Base-by-base conservation (phyloP, 2,329 filamentous ascomycete genomes). In the Cladosporium sp. region DNA sequence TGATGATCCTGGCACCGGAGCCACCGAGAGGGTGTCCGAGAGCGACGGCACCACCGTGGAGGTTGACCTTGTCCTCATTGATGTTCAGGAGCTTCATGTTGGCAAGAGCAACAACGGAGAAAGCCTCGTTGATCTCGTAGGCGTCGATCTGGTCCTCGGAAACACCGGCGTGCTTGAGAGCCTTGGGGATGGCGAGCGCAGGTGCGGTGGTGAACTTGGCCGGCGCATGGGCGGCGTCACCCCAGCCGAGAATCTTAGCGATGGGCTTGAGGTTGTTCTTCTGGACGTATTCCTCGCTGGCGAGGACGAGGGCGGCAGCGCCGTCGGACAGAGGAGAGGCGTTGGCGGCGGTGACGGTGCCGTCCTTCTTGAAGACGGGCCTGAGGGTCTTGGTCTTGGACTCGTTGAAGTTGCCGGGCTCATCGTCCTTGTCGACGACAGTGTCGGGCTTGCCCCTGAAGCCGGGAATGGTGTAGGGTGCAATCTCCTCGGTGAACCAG, bases 91-190 rank as follows among this genome's bases (percentile, higher is more conserved):
- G 71, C 81, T 98, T 95, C 75, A 95, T 83, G 78, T 98, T 98
- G 59, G 93, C 91, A 46, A 98, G 80, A 33, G 93, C 89, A 56
- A 98, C 93, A 43, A 95, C 93, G 56, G 88, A 93, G 78, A 98
- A 98, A 36, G 93, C 93, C 78, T 98, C 93, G 78, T 98, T 98
- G 78, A 98, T 96, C 78, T 98, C 93, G 71, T 93, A 98, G 61
- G 83, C 93, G 65, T 97, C 92, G 52, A 98, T 79, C 53, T 88
- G 78, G 56, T 85, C 82, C 60, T 84, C 79, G 51, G 82, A 80
- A 55, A 98, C 74, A 55, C 88, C 87, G 54, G 93, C 93, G 73
- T 98, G 92, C 79, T 92, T 90, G 66, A 98, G 82, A 52, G 93
- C 93, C 79, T 97, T 98, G 69, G 93, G 93, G 62, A 98, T 94